A percentile compares a stretch with the other conserved stretches of the same genome.
Conservation (phyloP, 164 flowering plant genomes). For the Vitis amurensis region DNA sequence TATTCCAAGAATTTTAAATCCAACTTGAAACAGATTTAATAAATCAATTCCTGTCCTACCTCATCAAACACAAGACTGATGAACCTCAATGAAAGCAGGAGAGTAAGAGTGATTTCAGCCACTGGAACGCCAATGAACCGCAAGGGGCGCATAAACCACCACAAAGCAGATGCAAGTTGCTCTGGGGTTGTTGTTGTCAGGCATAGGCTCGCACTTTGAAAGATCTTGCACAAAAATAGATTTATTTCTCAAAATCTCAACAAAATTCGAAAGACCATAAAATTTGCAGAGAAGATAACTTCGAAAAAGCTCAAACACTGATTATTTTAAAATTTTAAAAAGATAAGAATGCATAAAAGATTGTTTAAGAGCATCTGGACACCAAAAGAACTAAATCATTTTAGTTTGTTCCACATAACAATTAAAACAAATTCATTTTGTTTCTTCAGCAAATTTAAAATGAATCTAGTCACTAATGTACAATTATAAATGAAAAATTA, state of each 20-base stretch:
- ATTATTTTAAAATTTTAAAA: background rate
- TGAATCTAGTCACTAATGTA: too few species aligned
- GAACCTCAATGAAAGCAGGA: constrained; percentile 89
- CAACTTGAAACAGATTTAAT: background rate
- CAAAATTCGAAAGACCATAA: constrained; percentile 13
- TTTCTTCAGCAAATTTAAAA: background rate
- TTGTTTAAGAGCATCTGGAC: background rate
- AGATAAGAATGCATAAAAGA: background rate
- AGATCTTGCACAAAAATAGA: constrained; percentile 54
- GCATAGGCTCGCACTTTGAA: constrained; percentile 97
- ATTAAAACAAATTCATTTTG: too few species aligned
- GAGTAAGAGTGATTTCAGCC: constrained; percentile 81
- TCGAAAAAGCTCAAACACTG: background rate
- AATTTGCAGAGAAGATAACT: background rate
- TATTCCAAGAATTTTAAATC: background rate
- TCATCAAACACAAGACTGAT: constrained; percentile 91
- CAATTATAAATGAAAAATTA: too few species aligned
- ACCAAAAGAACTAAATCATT: background rate
- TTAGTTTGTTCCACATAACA: background rate
- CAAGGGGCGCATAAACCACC: constrained; percentile 89
- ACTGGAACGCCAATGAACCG: constrained; percentile 71
- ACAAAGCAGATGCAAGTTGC: constrained; percentile 84
- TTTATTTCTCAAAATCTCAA: constrained; percentile 18
- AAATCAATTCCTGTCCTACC: constrained; percentile 39
- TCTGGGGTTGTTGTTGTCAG: constrained; percentile 89